Base-by-base conservation (phyloP, 331 rosid species). In the Prunus yedoensis region DNA sequence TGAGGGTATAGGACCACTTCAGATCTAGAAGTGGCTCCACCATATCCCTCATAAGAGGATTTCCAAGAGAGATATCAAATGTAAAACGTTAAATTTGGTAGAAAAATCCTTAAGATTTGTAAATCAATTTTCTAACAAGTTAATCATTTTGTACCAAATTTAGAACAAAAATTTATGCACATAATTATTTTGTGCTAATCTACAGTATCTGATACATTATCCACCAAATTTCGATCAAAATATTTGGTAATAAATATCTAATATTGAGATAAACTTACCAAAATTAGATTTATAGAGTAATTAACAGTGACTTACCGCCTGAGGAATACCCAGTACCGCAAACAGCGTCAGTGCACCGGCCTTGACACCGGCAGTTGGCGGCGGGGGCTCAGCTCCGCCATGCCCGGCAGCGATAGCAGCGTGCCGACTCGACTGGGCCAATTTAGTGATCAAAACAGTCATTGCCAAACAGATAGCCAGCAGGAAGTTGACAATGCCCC, bases 401-500 rank as follows among this genome's bases (percentile, higher is more conserved):
- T 20, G 12, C 3, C 57, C 25, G 3, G 43, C n/a, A 10, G 53
- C 47, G 10, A 2, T 16, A 1, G 41, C 23, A 8, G 8, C 11
- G 0, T 5, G 79, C 0, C 91, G 86, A 0, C 83, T 45, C 3
- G 86, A 77, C 25, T 90, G 35, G 3, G 99, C 99, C 17, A 86
- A 2, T 68, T 89, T 94, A 0, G 97, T 90, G n/a, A 94, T 77
- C 27, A 90, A 77, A 28, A 92, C 91, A 0, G 91, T 94, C 65
- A 85, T 20, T 0, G 73, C 88, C 74, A 94, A 66, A 4, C 88
- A 84, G 17, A 83, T 1, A 0, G 96, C 90, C 2, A 94, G 83
- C 17, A 94, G 0, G 81, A 94, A 80, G 70, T 94, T 94, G 0
- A 89, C 99, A 1, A 89, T 58, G 1, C 92, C 97, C 99, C 99